phyloP scores from a whole-genome alignment of 306 rosid genomes.

The Trichosanthes truncata region DNA sequence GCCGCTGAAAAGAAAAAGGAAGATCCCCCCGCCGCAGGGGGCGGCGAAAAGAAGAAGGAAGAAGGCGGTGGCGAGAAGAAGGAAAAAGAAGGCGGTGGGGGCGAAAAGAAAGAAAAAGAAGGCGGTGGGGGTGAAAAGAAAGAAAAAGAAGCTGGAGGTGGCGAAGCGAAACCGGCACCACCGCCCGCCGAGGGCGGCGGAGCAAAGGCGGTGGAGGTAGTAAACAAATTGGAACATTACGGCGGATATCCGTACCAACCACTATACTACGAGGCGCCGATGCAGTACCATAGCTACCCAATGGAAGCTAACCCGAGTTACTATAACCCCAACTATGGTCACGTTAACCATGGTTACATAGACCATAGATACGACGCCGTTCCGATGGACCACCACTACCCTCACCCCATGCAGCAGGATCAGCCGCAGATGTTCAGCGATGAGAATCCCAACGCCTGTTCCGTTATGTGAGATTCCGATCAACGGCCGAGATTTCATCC shows the following conservation, averaged over 20 bases:
- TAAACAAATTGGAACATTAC: conserved; percentile 39
- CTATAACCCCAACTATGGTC: not conserved
- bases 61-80: conserved; percentile 19
- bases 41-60: conserved; percentile 10
- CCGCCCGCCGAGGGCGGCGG: conserved; percentile 5
- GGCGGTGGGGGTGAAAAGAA: conserved; percentile 9
- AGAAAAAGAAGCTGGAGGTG: conserved; percentile 11
- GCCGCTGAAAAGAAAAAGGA: conserved; percentile 12
- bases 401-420: not conserved
- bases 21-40: not conserved
- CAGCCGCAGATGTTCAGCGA: conserved; percentile 40
- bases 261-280: conserved; percentile 14
- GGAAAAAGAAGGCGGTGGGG: conserved; percentile 14
- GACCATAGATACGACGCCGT: conserved; percentile 19
- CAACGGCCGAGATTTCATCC: not conserved
- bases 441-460: conserved; percentile 69
- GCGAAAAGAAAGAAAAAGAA: not conserved
- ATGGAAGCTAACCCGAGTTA: conserved; percentile 29
- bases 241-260: conserved; percentile 26
- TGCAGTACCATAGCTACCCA: conserved; percentile 8
- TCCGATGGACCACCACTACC: not conserved
- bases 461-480: conserved; percentile 32
- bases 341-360: conserved; percentile 7
- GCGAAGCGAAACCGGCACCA: conserved; percentile 19
- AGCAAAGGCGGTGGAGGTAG: conserved; percentile 17